phyloP scores from a whole-genome alignment of 2,329 filamentous ascomycete species.

The Cladophialophora exuberans region DNA sequence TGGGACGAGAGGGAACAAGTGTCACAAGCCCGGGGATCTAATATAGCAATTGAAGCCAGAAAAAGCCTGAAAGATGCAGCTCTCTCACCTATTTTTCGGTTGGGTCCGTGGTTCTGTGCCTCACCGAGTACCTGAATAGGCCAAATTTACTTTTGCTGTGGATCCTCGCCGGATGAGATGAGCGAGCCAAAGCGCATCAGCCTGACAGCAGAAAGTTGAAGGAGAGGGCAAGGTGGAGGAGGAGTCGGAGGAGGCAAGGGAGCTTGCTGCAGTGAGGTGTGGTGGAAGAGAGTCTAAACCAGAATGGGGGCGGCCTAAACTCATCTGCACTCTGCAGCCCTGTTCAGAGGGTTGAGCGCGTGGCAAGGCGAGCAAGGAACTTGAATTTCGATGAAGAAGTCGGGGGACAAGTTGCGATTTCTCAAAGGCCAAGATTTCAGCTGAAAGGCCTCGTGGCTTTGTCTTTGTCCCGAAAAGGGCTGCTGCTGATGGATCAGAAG shows the following conservation, averaged over 20 bases:
- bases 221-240: too few species aligned
- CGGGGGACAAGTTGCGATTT: conserved; percentile 2
- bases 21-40: conserved; percentile 8
- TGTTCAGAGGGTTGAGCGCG: conserved; percentile 6
- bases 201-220: conserved; percentile 13
- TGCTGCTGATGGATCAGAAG: conserved; percentile 8
- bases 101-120: neutral
- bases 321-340: conserved; percentile 24
- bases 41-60: conserved; percentile 11
- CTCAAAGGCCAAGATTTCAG: conserved; percentile 24
- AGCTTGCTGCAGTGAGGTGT: too few species aligned
- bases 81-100: conserved; percentile 17
- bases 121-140: conserved; percentile 5
- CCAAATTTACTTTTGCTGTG: conserved; percentile 5
- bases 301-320: too few species aligned
- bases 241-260: too few species aligned
- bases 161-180: conserved; percentile 18
- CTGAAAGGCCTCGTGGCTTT: conserved; percentile 23
- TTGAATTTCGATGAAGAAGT: neutral
- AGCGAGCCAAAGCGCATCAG: conserved; percentile 13
- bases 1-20: conserved; percentile 1
- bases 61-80: too few species aligned
- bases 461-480: conserved; percentile 15
- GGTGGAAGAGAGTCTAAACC: too few species aligned
- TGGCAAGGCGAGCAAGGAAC: neutral